Conservation (phyloP, 805 yeast species). For the Candida xiaguanensis region DNA sequence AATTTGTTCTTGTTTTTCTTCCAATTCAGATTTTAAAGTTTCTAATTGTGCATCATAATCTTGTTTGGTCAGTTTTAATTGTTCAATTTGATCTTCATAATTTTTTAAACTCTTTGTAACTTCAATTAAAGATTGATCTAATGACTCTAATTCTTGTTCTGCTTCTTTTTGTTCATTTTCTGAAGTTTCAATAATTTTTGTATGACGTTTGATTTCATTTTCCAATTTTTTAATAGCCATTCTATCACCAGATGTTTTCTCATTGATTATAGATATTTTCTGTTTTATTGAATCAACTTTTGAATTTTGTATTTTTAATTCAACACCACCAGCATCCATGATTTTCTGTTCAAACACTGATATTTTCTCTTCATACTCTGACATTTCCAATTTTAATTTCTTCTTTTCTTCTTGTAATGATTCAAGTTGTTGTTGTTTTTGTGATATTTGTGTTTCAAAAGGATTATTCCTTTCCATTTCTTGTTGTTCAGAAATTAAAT, state of each 20-base stretch:
- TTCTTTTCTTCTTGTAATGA: slow-evolving; percentile 15
- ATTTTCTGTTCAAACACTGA: slow-evolving; percentile 66
- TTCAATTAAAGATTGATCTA: slow-evolving; percentile 17
- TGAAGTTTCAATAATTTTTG: slow-evolving; percentile 44
- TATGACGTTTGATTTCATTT: slow-evolving; percentile 57
- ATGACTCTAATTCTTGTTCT: slow-evolving; percentile 20
- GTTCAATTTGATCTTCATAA: slow-evolving; percentile 25
- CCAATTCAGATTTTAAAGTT: slow-evolving; percentile 19
- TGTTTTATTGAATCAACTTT: slow-evolving; percentile 75
- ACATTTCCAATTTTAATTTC: slow-evolving; percentile 50
- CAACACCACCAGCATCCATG: slow-evolving; percentile 89
- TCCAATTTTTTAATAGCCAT: slow-evolving; percentile 56
- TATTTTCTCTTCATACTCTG: slow-evolving; percentile 54
- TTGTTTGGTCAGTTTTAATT: slow-evolving; percentile 35
- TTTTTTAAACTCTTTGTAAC: slow-evolving; percentile 29
- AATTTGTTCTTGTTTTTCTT: slow-evolving; percentile 42
- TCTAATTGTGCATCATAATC: slow-evolving; percentile 41
- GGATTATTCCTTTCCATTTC: slow-evolving; percentile 21
- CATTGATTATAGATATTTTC: slow-evolving; percentile 55
- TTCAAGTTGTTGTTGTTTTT: slow-evolving; percentile 21
- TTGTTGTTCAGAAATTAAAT: slow-evolving; percentile 37
- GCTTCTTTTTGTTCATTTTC: slow-evolving; percentile 41
- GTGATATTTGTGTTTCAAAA: slow-evolving; percentile 38
- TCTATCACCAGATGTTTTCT: slow-evolving; percentile 55
- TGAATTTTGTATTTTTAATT: slow-evolving; percentile 71